Conservation (phyloP, 176 grass and related monocot species). For the Zoysia japonica region DNA sequence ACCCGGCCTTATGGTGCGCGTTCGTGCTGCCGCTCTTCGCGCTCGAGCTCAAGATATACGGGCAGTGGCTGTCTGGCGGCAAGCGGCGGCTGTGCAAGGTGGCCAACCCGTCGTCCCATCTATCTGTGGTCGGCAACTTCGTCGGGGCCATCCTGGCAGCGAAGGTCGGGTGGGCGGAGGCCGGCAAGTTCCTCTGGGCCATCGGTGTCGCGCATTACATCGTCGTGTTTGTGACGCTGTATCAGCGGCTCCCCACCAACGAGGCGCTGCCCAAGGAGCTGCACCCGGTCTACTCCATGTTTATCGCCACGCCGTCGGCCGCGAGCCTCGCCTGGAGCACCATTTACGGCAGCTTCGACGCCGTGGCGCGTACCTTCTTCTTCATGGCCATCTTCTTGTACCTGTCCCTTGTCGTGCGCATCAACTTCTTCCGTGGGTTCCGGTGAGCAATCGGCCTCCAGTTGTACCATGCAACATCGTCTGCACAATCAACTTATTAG, state of each 20-base stretch:
- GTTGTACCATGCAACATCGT: not conserved
- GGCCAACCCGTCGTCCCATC: slow-evolving; percentile 93
- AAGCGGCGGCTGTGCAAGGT: slow-evolving; percentile 97
- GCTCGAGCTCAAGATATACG: slow-evolving; percentile 96
- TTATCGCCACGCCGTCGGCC: slow-evolving; percentile 95
- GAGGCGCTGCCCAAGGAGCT: slow-evolving; percentile 94
- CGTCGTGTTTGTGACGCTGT: slow-evolving; percentile 90
- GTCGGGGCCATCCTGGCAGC: slow-evolving; percentile 92
- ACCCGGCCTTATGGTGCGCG: slow-evolving; percentile 79
- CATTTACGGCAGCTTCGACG: slow-evolving; percentile 87
- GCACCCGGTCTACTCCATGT: slow-evolving; percentile 99
- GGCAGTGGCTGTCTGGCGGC: slow-evolving; percentile 90
- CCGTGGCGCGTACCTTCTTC: slow-evolving; percentile 78
- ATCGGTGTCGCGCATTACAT: slow-evolving; percentile 90
- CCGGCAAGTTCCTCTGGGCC: slow-evolving; percentile 87
- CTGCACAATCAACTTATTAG: not conserved
- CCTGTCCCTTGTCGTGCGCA: slow-evolving; percentile 85
- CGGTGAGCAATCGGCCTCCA: slow-evolving; percentile 36
- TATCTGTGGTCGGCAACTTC: slow-evolving; percentile 96
- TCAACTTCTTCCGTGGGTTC: slow-evolving; percentile 99
- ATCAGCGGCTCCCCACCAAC: slow-evolving; percentile 90
- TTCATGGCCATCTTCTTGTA: slow-evolving; percentile 94
- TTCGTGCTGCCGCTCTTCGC: slow-evolving; percentile 69
- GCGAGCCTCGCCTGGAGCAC: slow-evolving; percentile 85
- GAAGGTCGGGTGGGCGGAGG: slow-evolving; percentile 83